Evolutionary conservation across 2,329 filamentous ascomycete species (phyloP).

Genomic region (Alternaria dauci): DNA sequence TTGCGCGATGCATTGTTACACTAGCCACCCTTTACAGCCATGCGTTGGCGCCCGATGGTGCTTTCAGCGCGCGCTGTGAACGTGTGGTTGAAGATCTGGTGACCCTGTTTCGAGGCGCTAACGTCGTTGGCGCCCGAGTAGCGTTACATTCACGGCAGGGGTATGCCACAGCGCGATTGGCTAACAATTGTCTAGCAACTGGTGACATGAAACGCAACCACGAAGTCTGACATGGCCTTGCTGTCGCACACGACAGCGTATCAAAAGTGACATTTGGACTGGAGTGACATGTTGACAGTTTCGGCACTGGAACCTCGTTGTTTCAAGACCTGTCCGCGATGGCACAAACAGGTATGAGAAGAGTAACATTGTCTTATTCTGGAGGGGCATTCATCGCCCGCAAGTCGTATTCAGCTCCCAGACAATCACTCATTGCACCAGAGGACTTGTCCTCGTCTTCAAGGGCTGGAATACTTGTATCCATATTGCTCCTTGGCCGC

Average conservation of each 20-base stretch:
- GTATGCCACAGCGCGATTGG: constrained; percentile 36
- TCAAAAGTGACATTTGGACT: not conserved
- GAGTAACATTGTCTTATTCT: not conserved
- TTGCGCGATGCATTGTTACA: not conserved
- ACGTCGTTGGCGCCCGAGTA: constrained; percentile 39
- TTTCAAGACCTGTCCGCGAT: not conserved
- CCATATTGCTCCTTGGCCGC: constrained; percentile 57
- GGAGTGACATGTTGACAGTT: not conserved
- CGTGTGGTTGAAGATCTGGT: constrained; percentile 19
- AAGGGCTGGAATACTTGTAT: constrained; percentile 56
- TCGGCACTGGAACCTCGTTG: not conserved
- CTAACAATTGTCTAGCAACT: constrained; percentile 9
- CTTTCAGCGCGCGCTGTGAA: constrained; percentile 6
- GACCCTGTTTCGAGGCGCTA: constrained; percentile 35
- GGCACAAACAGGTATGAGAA: not conserved
- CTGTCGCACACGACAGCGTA: not conserved
- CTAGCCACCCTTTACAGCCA: not conserved
- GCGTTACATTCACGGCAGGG: constrained; percentile 17
- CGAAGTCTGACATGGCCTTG: constrained; percentile 1
- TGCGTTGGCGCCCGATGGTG: constrained; percentile 22
- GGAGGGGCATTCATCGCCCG: not conserved
- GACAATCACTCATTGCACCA: not conserved
- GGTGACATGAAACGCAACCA: constrained; percentile 14
- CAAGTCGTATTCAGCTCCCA: not conserved
- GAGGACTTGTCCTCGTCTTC: not conserved